Evolutionary conservation across 108 stramenopile species (phyloP), one percentile per base, ranked within the genome.

Genomic region (Cyclotella distinguenda): DNA sequence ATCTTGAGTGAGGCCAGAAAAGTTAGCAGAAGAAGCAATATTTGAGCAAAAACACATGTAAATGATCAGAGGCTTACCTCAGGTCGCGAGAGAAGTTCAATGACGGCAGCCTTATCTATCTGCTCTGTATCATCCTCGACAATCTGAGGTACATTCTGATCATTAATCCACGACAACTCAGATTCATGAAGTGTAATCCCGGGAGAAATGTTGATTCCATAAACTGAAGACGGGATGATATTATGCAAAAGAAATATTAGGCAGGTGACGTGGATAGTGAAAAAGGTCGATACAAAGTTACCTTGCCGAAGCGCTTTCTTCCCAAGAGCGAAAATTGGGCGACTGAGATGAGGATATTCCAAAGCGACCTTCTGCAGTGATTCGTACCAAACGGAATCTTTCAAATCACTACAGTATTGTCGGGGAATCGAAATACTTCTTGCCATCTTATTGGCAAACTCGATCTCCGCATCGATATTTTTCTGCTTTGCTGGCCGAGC

Each of bases 341-440:
- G 34, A 54, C 64, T 65, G 7, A 60, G 40, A 13, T 26, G 19
- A 42, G 63, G 57, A 47, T 59, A 15, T 38, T 49, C 34, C 13
- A 35, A 8, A 44, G 68, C 56, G 13, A 31, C 35, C 28, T 40
- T 55, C 30, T 45, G 57, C 10, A 82, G 38, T 31, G 55, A 28
- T 39, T 82, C 77, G 50, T 78, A 80, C 74, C 74, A 76, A 15
- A 27, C 5, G 70, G 70, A 8, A 71, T 12, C 25, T 26, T 47
- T 21, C 7, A 43, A 45, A 50, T 77, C 78, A 22, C 31, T 53
- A 63, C 60, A 69, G 26, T 56, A 68, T 49, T 76, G 74, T 45
- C 66, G 72, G 27, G 82, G 82, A 25, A 80, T 71, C 30, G 68
- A 59, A 31, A 79, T 27, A 28, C 44, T 52, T 16, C 48, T 43